These are phyloP conservation scores for Phialophora expanda DNA, from an alignment of 2,329 filamentous ascomycete species.

Conservation along the genomic window DNA sequence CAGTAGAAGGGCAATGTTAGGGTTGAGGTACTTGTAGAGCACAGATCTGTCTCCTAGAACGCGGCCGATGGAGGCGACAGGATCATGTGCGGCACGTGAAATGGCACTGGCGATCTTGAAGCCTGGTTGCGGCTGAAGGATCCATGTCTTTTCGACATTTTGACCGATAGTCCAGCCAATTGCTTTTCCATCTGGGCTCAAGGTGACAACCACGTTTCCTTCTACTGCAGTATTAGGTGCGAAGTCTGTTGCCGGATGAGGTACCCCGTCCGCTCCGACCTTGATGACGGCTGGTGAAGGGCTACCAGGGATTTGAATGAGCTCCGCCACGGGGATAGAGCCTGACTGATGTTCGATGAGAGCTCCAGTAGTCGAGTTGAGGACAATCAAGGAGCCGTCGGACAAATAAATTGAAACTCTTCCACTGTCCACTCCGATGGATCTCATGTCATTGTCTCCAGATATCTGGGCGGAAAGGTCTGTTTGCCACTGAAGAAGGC, in stretches of 20 bases:
- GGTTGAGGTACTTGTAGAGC: slow-evolving; percentile 95
- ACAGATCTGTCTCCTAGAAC: slow-evolving; percentile 92
- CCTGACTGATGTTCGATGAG: slow-evolving; percentile 43
- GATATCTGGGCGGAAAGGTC: slow-evolving; percentile 63
- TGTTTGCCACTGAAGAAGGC: slow-evolving; percentile 75
- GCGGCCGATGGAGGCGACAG: slow-evolving; percentile 90
- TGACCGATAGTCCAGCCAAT: slow-evolving; percentile 51
- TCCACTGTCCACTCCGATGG: slow-evolving; percentile 67
- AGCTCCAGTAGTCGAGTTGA: slow-evolving; percentile 53
- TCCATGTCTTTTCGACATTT: slow-evolving; percentile 65
- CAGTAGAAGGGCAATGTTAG: slow-evolving; percentile 79
- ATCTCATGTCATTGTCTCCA: slow-evolving; percentile 65
- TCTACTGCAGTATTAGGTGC: slow-evolving; percentile 41
- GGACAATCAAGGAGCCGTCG: slow-evolving; percentile 65
- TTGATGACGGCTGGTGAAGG: slow-evolving; percentile 41
- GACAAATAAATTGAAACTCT: slow-evolving; percentile 64
- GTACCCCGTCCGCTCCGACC: slow-evolving; percentile 46
- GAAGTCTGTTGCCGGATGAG: slow-evolving; percentile 41
- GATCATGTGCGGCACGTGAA: slow-evolving; percentile 74
- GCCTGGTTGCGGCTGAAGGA: slow-evolving; percentile 68
- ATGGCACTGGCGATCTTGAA: slow-evolving; percentile 73
- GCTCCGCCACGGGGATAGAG: slow-evolving; percentile 27
- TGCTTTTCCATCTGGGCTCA: slow-evolving; percentile 47
- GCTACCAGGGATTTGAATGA: slow-evolving; percentile 35
- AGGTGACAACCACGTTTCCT: slow-evolving; percentile 49